These are phyloP conservation scores for Colletotrichum truncatum DNA, from an alignment of 2,329 filamentous ascomycete genomes.

Conservation along the genomic window DNA sequence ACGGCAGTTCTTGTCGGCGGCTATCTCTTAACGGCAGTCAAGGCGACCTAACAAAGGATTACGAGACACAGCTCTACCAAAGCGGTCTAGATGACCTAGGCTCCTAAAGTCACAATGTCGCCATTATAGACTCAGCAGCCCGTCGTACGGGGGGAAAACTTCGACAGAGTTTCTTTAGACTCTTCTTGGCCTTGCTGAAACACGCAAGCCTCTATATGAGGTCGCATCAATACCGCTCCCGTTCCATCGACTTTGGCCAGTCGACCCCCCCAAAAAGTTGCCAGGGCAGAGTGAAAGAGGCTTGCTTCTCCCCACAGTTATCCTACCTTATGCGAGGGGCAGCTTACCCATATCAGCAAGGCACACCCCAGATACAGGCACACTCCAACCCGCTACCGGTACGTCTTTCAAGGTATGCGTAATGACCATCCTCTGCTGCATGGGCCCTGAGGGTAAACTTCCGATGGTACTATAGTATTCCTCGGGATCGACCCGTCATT, in stretches of 20 bases:
- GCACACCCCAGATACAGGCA: conserved; percentile 16
- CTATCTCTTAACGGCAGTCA: too few relatives aligned
- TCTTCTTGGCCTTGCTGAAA: conserved; percentile 10
- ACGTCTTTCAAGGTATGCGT: background rate
- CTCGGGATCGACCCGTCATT: conserved; percentile 20
- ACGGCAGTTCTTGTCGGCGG: too few relatives aligned
- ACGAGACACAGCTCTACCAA: too few relatives aligned
- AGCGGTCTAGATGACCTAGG: too few relatives aligned
- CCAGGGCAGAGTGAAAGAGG: background rate
- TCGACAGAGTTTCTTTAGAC: background rate
- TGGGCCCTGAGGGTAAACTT: background rate
- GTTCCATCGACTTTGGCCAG: background rate
- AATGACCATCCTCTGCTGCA: conserved; percentile 4
- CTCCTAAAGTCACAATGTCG: background rate
- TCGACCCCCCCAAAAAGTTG: background rate
- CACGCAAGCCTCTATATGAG: background rate
- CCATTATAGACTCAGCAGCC: background rate
- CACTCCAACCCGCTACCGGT: background rate
- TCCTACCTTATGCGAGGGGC: background rate
- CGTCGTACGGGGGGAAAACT: background rate
- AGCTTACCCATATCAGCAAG: conserved; percentile 10
- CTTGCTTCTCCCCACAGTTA: conserved; percentile 20
- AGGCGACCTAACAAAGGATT: too few relatives aligned
- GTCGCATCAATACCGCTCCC: background rate
- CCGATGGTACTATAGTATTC: background rate